Evolutionary conservation across 2,329 filamentous ascomycete species (phyloP).

Genomic region (Curvularia sp.): DNA sequence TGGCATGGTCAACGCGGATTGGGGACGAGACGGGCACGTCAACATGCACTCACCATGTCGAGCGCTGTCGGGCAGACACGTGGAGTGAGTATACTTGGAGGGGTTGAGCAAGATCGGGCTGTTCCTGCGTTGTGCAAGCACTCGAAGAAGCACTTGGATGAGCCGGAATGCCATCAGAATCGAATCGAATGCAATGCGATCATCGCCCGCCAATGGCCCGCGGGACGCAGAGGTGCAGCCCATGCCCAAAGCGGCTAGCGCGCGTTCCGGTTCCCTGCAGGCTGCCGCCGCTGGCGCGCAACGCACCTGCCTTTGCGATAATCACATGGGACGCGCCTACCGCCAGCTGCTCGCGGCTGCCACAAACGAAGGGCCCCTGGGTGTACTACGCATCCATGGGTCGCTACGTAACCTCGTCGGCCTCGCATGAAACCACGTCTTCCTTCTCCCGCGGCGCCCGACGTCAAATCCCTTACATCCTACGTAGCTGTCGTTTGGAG

Average conservation of each 20-base stretch:
- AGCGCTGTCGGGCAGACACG: conserved; percentile 2
- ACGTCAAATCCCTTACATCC: not conserved
- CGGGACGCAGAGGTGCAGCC: not conserved
- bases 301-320: conserved; percentile 1
- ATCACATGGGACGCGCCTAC: conserved; percentile 22
- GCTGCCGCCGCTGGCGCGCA: conserved; percentile 13
- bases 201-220: not conserved
- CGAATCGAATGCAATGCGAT: not conserved
- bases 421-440: conserved; percentile 3
- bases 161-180: not conserved
- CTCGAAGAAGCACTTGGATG: not conserved
- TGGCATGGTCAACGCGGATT: conserved; percentile 4
- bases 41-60: conserved; percentile 21
- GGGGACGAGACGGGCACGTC: not conserved
- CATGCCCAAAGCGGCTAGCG: conserved; percentile 4
- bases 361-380: too few species aligned
- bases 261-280: conserved; percentile 11
- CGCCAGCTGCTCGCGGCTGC: conserved; percentile 7
- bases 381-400: too few species aligned
- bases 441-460: not conserved
- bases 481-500: not conserved
- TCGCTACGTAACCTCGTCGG: too few species aligned
- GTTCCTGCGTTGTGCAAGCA: conserved; percentile 9
- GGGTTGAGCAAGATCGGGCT: not conserved
- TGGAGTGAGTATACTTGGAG: not conserved